Conservation (phyloP, 106 monocot species). For the Allium fistulosum region DNA sequence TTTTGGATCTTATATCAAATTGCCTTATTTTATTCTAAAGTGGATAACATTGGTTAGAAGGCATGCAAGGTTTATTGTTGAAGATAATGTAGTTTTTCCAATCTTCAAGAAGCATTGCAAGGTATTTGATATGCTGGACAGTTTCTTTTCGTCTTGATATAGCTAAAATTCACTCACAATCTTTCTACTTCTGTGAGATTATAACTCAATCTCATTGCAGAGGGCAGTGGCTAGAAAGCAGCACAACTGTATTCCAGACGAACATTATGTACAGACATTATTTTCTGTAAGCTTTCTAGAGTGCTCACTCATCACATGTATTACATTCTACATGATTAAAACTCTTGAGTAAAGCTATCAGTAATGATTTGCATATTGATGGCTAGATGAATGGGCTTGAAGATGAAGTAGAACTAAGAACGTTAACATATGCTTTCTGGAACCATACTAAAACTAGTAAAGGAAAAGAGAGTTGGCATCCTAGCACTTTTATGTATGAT, state of each 20-base stretch:
- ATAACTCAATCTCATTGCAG: conserved; percentile 21
- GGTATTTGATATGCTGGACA: conserved; percentile 28
- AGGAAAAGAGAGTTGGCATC: conserved; percentile 83
- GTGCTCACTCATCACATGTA: neutral
- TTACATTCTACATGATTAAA: no score
- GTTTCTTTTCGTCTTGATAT: neutral
- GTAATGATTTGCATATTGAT: neutral
- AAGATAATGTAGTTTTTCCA: conserved; percentile 52
- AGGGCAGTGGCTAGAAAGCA: conserved; percentile 23
- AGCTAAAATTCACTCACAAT: neutral
- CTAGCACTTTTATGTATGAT: conserved; percentile 64
- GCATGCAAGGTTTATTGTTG: conserved; percentile 59
- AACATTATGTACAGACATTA: conserved; percentile 89
- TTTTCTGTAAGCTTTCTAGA: conserved; percentile 67
- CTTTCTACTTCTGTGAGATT: neutral
- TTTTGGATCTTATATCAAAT: neutral
- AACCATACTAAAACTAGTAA: conserved; percentile 39
- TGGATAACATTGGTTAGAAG: conserved; percentile 78
- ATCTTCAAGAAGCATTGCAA: conserved; percentile 82
- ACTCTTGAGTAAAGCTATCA: no score
- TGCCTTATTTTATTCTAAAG: conserved; percentile 36
- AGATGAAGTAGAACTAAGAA: conserved; percentile 78
- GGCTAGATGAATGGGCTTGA: conserved; percentile 64
- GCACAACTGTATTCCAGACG: conserved; percentile 87
- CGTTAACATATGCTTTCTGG: conserved; percentile 86